Evolutionary conservation across 495 filamentous ascomycete species (phyloP).

Genomic region (Lasiosphaeria ovina): DNA sequence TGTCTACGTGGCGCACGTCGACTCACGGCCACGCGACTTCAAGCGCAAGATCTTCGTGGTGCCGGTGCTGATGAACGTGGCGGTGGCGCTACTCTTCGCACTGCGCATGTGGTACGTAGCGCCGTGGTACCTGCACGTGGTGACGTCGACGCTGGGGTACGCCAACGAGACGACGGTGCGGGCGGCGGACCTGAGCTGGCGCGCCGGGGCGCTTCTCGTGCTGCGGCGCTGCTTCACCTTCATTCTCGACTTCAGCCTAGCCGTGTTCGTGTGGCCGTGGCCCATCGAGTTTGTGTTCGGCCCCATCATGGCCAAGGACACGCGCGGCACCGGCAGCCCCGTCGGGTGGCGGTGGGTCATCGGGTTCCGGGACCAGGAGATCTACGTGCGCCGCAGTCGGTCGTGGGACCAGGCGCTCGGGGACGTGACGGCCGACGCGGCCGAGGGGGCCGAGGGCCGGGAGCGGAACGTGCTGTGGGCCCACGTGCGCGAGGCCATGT

Average conservation of each 20-base stretch:
- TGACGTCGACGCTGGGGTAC: slow-evolving; percentile 60
- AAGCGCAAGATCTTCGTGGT: slow-evolving; percentile 77
- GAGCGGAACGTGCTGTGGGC: slow-evolving; percentile 31
- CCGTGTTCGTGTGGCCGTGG: slow-evolving; percentile 70
- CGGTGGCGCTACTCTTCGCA: slow-evolving; percentile 56
- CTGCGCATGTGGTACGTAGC: slow-evolving; percentile 59
- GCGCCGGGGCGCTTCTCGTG: slow-evolving; percentile 49
- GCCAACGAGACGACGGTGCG: slow-evolving; percentile 58
- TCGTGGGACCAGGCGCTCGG: slow-evolving; percentile 53
- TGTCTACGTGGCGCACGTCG: slow-evolving; percentile 79
- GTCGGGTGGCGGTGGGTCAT: slow-evolving; percentile 66
- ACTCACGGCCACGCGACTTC: slow-evolving; percentile 58
- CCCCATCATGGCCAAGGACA: slow-evolving; percentile 37
- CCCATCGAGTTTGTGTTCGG: slow-evolving; percentile 67
- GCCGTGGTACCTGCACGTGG: slow-evolving; percentile 64
- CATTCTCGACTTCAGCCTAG: slow-evolving; percentile 67
- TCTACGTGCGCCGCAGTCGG: slow-evolving; percentile 70
- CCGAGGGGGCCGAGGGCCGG: slow-evolving; percentile 14
- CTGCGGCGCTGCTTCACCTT: slow-evolving; percentile 57
- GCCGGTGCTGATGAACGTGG: slow-evolving; percentile 66
- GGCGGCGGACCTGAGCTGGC: slow-evolving; percentile 48
- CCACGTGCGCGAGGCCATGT: slow-evolving; percentile 52
- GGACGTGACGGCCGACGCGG: slow-evolving; percentile 36
- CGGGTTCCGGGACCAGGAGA: slow-evolving; percentile 68
- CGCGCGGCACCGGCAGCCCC: slow-evolving; percentile 47